Evolutionary conservation across 352 stramenopile genomes (phyloP).

Genomic region (Sclerospora graminicola): DNA sequence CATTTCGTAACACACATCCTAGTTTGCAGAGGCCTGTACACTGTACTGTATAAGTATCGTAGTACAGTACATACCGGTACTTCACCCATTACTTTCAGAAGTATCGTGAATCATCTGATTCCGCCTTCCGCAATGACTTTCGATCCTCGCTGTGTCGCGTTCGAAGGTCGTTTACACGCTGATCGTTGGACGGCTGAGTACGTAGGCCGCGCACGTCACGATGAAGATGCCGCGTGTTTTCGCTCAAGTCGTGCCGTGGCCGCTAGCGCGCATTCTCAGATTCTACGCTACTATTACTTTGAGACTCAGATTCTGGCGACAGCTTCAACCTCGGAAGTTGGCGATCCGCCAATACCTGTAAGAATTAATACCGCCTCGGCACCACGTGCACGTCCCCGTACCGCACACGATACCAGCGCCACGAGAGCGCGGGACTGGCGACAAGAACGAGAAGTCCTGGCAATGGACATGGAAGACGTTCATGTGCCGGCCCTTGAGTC

Average conservation of each 20-base stretch:
- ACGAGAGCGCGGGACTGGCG: background rate
- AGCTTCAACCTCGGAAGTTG: constrained; percentile 12
- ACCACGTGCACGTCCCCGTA: background rate
- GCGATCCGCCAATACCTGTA: constrained; percentile 9
- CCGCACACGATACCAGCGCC: background rate
- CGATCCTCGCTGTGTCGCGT: constrained; percentile 27
- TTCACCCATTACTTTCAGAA: too few species aligned
- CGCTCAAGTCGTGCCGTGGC: constrained; percentile 17
- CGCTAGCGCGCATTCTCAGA: background rate
- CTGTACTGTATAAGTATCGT: too few species aligned
- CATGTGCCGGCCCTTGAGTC: constrained; percentile 3
- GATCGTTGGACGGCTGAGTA: constrained; percentile 54
- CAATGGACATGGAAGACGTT: constrained; percentile 18
- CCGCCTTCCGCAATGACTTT: constrained; percentile 14
- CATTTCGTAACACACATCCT: too few species aligned
- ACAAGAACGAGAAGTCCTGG: constrained; percentile 1
- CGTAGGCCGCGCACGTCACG: constrained; percentile 34
- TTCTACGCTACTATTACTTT: constrained; percentile 42
- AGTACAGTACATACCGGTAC: too few species aligned
- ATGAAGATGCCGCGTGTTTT: constrained; percentile 46
- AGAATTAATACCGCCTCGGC: constrained; percentile 9
- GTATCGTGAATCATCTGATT: too few species aligned
- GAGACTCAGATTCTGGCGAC: constrained; percentile 43
- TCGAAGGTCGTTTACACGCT: constrained; percentile 41
- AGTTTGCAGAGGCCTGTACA: too few species aligned